A percentile compares a stretch with the other conserved stretches of the same genome.
phyloP scores from a whole-genome alignment of 2,329 filamentous ascomycete genomes.

The Penicillium sp. region DNA sequence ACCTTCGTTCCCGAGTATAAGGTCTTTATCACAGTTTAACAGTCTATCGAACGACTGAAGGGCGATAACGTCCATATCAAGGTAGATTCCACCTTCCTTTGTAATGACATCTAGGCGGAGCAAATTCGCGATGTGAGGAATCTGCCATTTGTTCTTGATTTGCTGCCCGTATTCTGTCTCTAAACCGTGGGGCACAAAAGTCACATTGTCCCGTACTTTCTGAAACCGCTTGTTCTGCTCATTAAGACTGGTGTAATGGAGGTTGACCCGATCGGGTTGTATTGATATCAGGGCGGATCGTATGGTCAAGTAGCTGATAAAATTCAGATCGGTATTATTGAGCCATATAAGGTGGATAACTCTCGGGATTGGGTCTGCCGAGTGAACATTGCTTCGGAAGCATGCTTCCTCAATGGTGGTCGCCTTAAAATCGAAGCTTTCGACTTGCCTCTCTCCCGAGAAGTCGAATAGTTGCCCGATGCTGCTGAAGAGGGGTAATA shows the following conservation, averaged over 20 bases:
- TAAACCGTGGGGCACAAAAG: conserved; percentile 44
- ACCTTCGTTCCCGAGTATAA: conserved; percentile 47
- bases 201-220: conserved; percentile 43
- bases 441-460: conserved; percentile 2
- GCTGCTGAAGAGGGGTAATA: neutral
- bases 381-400: neutral
- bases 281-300: conserved; percentile 47
- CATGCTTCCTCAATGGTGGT: conserved; percentile 13
- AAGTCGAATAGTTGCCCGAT: neutral
- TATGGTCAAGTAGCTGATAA: conserved; percentile 48
- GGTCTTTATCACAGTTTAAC: conserved; percentile 38
- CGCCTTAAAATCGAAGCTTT: conserved; percentile 13
- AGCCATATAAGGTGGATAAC: conserved; percentile 50
- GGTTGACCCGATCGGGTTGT: conserved; percentile 43
- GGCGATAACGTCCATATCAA: conserved; percentile 46
- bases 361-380: conserved; percentile 44
- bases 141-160: conserved; percentile 20
- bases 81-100: conserved; percentile 46
- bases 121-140: conserved; percentile 40
- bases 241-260: conserved; percentile 50
- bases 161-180: conserved; percentile 42
- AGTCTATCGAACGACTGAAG: conserved; percentile 42
- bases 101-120: conserved; percentile 45
- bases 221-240: conserved; percentile 47
- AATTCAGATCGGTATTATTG: conserved; percentile 47